These are phyloP conservation scores for barrel medic (Medicago truncatula) DNA, from an alignment of 306 rosid species.

Conservation along the genomic window MtrunA17r5.0-ANR NC_053043.1:17556001-17556500, in stretches of 20 bases:
- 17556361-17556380: constrained; percentile 38
- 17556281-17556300: constrained; percentile 17
- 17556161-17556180: constrained; percentile 18
- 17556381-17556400: constrained; percentile 8
- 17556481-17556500: constrained; percentile 15
- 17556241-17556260: constrained; percentile 28
- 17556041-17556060: constrained; percentile 85
- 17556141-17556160: constrained; percentile 12
- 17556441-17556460: constrained; percentile 23
- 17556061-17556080: constrained; percentile 76
- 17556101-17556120: constrained; percentile 31
- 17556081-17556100: constrained; percentile 76
- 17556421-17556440: constrained; percentile 29
- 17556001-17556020: constrained; percentile 82
- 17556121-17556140: constrained; percentile 20
- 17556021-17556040: constrained; percentile 90
- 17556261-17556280: constrained; percentile 15
- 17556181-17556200: constrained; percentile 19
- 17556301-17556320: constrained; percentile 19
- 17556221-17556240: constrained; percentile 17
- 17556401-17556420: constrained; percentile 19
- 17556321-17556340: neutral
- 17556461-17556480: constrained; percentile 20
- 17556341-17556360: constrained; percentile 23
- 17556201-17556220: neutral